These are phyloP conservation scores for Kregervanrija pseudodelftensis DNA, from an alignment of 805 yeast genomes.

Conservation along the genomic window DNA sequence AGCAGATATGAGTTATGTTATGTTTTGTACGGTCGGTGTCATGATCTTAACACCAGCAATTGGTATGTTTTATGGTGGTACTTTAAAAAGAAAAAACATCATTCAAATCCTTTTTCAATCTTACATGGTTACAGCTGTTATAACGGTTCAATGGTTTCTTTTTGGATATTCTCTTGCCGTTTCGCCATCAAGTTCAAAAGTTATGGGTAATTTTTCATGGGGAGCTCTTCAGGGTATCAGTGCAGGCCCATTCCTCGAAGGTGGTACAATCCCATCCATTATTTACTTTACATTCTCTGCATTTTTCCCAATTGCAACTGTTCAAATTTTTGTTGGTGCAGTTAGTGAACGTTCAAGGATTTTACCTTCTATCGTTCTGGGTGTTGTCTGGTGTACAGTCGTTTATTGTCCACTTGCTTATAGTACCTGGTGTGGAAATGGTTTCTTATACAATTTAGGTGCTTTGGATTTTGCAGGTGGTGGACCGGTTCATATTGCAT, in stretches of 20 bases:
- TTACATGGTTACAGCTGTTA: slow-evolving; percentile 33
- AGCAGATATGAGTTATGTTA: slow-evolving; percentile 44
- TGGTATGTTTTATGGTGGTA: slow-evolving; percentile 39
- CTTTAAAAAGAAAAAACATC: slow-evolving; percentile 33
- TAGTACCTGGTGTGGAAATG: slow-evolving; percentile 41
- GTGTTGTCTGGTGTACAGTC: slow-evolving; percentile 34
- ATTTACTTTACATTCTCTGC: slow-evolving; percentile 37
- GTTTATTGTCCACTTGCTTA: slow-evolving; percentile 40
- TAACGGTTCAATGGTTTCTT: slow-evolving; percentile 38
- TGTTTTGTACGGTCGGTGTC: slow-evolving; percentile 42
- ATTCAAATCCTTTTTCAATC: slow-evolving; percentile 39
- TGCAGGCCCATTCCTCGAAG: slow-evolving; percentile 35
- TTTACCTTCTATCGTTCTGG: slow-evolving; percentile 35
- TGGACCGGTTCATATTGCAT: slow-evolving; percentile 41
- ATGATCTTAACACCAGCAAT: slow-evolving; percentile 40
- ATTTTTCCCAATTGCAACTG: slow-evolving; percentile 42
- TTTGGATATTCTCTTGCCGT: slow-evolving; percentile 38
- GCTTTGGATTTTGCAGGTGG: slow-evolving; percentile 44
- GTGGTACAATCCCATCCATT: slow-evolving; percentile 42
- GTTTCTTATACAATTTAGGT: slow-evolving; percentile 38
- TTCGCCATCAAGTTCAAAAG: slow-evolving; percentile 26
- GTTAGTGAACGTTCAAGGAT: slow-evolving; percentile 38
- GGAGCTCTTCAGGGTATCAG: slow-evolving; percentile 35
- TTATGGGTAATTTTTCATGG: slow-evolving; percentile 30
- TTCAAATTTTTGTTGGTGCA: slow-evolving; percentile 40